Evolutionary conservation across 768 basidiomycete species (phyloP).

Genomic region (Lactarius vividus): DNA sequence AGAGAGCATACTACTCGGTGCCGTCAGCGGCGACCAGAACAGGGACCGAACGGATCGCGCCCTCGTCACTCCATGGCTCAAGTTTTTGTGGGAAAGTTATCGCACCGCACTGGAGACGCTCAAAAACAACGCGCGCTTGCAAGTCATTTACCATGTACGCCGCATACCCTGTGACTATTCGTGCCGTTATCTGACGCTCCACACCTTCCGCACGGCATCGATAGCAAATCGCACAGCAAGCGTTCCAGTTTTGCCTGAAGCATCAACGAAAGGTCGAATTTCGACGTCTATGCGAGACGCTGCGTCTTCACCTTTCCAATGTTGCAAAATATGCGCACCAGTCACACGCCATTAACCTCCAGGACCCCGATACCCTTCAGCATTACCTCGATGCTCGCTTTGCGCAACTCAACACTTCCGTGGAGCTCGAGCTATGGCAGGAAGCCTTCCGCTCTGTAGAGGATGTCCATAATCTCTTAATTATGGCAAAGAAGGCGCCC

Average conservation of each 20-base stretch:
- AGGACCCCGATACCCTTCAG: slow-evolving; percentile 91
- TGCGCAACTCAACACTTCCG: slow-evolving; percentile 92
- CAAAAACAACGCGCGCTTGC: slow-evolving; percentile 91
- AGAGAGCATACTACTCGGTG: slow-evolving; percentile 84
- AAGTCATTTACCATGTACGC: slow-evolving; percentile 88
- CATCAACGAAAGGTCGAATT: slow-evolving; percentile 96
- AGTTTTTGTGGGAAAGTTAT: slow-evolving; percentile 99
- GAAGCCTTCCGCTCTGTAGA: slow-evolving; percentile 98
- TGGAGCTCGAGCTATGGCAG: slow-evolving; percentile 98
- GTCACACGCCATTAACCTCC: slow-evolving; percentile 90
- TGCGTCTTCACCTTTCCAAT: slow-evolving; percentile 91
- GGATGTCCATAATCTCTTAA: slow-evolving; percentile 94
- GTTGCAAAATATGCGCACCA: slow-evolving; percentile 96
- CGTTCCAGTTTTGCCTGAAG: slow-evolving; percentile 94
- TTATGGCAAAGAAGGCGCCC: slow-evolving; percentile 89
- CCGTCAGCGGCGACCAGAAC: slow-evolving; percentile 86
- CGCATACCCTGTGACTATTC: neutral
- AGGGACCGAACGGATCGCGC: slow-evolving; percentile 94
- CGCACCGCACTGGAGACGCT: slow-evolving; percentile 92
- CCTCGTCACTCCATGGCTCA: slow-evolving; percentile 95
- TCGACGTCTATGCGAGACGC: slow-evolving; percentile 92
- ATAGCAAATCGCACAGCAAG: slow-evolving; percentile 93
- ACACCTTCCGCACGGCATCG: neutral
- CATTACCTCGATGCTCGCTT: slow-evolving; percentile 97
- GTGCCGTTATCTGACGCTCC: slow-evolving; percentile 1